Evolutionary conservation across 1,284 basidiomycete genomes (phyloP).

Genomic region (Vanrija sp.): DNA sequence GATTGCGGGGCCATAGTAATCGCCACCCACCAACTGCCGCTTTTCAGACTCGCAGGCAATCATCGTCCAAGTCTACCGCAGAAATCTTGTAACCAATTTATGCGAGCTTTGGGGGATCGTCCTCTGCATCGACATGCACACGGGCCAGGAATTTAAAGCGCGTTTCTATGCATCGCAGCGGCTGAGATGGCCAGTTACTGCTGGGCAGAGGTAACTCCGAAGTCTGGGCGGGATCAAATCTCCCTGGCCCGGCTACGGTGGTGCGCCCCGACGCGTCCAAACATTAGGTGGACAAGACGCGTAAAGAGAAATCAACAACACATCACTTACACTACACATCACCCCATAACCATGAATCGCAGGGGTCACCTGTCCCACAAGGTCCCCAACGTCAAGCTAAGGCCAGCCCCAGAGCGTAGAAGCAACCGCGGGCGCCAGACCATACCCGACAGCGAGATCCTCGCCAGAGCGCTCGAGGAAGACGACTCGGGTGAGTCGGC

Average conservation of each 20-base stretch:
- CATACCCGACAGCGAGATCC: conserved; percentile 23
- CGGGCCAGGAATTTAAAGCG: not conserved
- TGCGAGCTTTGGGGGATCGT: too few relatives aligned
- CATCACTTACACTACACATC: not conserved
- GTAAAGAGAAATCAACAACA: not conserved
- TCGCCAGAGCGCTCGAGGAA: conserved; percentile 20
- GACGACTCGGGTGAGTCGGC: conserved; percentile 27
- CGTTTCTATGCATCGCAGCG: conserved; percentile 12
- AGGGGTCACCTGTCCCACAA: conserved; percentile 42
- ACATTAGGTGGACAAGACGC: not conserved
- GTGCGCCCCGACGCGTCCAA: conserved; percentile 1
- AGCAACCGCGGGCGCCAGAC: conserved; percentile 4
- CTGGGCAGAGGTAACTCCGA: not conserved
- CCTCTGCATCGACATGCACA: not conserved
- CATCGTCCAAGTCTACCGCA: conserved; percentile 1
- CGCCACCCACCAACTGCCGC: not conserved
- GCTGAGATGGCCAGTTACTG: not conserved
- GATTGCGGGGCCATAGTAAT: not conserved
- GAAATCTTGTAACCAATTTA: conserved; percentile 1
- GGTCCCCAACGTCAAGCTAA: conserved; percentile 44
- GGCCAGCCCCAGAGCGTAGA: conserved; percentile 27
- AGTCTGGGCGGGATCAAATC: not conserved
- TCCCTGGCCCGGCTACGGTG: not conserved
- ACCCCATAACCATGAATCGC: conserved; percentile 26
- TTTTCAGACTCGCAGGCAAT: not conserved